Conservation (phyloP, 2,329 filamentous ascomycete genomes). For the Colletotrichum sp. region DNA sequence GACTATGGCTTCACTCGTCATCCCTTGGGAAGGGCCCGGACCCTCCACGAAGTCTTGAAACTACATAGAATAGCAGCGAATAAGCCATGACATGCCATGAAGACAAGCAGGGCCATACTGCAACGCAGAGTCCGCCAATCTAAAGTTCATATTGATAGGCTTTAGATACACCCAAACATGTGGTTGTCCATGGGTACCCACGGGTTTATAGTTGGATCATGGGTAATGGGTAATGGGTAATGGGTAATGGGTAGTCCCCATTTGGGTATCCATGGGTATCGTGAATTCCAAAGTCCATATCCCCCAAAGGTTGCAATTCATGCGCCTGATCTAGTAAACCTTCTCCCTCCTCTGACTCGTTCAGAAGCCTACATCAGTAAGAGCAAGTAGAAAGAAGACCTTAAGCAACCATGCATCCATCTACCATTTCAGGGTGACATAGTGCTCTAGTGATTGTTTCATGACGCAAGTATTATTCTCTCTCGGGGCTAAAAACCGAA, state of each 20-base stretch:
- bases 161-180: neutral
- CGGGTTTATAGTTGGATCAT: neutral
- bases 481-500: accelerated
- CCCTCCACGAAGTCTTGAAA: neutral
- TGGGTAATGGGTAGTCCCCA: too few relatives aligned
- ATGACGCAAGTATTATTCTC: accelerated
- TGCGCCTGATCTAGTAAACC: neutral
- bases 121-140: neutral
- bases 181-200: neutral
- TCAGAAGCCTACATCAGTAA: neutral
- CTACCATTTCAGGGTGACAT: neutral
- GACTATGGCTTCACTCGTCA: neutral
- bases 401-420: neutral
- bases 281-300: neutral
- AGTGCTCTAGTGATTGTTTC: neutral
- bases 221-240: neutral
- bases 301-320: neutral
- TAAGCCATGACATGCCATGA: accelerated
- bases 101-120: neutral
- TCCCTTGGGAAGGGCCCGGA: neutral
- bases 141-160: neutral
- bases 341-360: neutral
- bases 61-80: neutral
- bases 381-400: neutral
- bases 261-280: neutral